Percentiles rank a stretch among this genome's conserved stretches.
Conservation (phyloP, 2,329 filamentous ascomycete species). For the Sclerotiophoma versabilis region DNA sequence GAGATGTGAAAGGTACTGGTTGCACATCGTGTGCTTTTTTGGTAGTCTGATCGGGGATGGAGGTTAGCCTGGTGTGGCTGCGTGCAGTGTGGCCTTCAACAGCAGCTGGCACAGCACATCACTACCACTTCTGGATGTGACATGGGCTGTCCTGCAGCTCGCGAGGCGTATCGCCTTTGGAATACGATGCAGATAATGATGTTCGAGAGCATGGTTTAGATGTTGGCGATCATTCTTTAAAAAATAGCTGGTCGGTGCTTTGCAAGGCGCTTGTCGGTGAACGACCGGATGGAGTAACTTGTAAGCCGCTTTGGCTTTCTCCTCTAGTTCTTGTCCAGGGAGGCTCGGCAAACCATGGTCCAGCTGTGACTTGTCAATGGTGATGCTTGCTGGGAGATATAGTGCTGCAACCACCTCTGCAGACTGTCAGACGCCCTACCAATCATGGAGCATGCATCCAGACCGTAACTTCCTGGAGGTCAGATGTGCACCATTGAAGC, state of each 20-base stretch:
- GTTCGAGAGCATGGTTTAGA: constrained; percentile 3
- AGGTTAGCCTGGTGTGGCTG: constrained; percentile 3
- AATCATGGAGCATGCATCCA: neutral
- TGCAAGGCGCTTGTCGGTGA: constrained; percentile 6
- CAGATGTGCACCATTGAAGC: constrained; percentile 4
- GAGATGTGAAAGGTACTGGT: neutral
- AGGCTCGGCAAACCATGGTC: neutral
- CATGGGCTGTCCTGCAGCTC: constrained; percentile 9
- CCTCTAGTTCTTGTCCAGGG: neutral
- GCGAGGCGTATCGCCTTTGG: constrained; percentile 6
- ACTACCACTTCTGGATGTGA: constrained; percentile 4
- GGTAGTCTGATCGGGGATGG: neutral
- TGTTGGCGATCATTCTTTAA: neutral
- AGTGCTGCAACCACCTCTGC: neutral
- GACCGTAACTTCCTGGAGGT: neutral
- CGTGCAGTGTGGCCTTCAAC: neutral
- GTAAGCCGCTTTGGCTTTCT: constrained; percentile 1
- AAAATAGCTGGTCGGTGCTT: neutral
- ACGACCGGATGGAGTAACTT: constrained; percentile 2
- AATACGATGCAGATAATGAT: neutral
- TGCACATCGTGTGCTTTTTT: neutral
- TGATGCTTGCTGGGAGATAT: neutral
- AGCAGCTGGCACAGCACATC: neutral
- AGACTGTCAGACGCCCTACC: neutral
- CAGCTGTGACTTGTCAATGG: neutral